Evolutionary conservation across 2,329 filamentous ascomycete genomes (phyloP).

Genomic region (Cercospora sojina): DNA sequence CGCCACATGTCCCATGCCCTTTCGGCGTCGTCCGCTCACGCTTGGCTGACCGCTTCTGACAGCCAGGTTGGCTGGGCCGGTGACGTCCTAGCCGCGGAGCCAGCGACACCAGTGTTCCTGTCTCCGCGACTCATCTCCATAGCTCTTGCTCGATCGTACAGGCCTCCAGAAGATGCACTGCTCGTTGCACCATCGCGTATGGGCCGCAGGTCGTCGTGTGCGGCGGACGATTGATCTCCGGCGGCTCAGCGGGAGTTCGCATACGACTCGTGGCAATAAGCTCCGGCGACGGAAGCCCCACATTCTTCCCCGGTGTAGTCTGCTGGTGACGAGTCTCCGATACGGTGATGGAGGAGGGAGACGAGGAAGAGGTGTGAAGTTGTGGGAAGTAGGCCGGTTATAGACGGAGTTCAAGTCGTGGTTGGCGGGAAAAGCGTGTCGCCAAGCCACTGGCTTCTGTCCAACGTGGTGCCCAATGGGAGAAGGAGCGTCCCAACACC

Average conservation of each 20-base stretch:
- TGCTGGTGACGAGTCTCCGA: background rate
- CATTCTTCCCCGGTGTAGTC: background rate
- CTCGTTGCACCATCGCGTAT: background rate
- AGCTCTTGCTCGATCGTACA: background rate
- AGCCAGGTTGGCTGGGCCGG: slow-evolving; percentile 1
- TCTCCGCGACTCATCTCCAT: background rate
- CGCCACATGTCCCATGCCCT: too few relatives aligned
- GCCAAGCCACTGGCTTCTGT: background rate
- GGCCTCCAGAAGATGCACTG: background rate
- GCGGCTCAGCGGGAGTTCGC: slow-evolving; percentile 65
- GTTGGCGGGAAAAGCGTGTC: slow-evolving; percentile 5
- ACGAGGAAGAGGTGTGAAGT: background rate
- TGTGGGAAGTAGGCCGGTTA: background rate
- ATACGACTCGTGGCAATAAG: background rate
- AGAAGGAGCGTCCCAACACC: background rate
- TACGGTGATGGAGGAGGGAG: background rate
- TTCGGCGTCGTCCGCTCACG: background rate
- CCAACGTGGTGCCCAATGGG: background rate
- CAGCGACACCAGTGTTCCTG: background rate
- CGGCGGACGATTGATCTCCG: slow-evolving; percentile 74
- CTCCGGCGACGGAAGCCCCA: background rate
- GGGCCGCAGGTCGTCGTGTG: background rate
- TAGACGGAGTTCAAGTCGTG: background rate
- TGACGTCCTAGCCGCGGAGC: slow-evolving; percentile 8
- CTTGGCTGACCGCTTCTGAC: slow-evolving; percentile 3